Conservation (phyloP, 345 rosid genomes). For the Streptanthus diversifolius region DNA sequence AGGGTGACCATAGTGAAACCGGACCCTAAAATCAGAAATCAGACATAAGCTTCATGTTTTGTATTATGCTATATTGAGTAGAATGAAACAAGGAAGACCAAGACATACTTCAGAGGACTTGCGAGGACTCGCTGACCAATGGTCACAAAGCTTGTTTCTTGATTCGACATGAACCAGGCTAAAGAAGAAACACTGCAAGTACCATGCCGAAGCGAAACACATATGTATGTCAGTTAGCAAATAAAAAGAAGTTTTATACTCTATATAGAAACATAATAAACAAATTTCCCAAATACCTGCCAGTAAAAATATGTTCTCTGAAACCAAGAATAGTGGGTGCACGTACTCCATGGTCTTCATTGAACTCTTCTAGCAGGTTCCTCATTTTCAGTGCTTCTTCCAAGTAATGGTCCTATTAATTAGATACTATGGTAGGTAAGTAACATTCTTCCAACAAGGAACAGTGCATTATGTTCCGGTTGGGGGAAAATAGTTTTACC, state of each 20-base stretch:
- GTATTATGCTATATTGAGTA: too few species aligned
- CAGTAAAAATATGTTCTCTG: slow-evolving; percentile 98
- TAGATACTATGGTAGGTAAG: too few species aligned
- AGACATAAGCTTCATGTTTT: too few species aligned
- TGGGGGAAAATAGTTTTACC: too few species aligned
- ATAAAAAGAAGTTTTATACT: too few species aligned
- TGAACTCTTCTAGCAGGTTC: slow-evolving; percentile 88
- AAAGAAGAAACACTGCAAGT: slow-evolving; percentile 91
- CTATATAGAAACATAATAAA: too few species aligned
- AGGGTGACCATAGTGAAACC: slow-evolving; percentile 99
- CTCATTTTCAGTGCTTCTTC: slow-evolving; percentile 99
- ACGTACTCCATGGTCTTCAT: slow-evolving; percentile 88
- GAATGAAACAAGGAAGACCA: background rate
- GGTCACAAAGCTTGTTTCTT: slow-evolving; percentile 98
- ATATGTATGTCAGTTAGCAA: too few species aligned
- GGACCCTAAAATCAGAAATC: too few species aligned
- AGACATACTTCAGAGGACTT: slow-evolving; percentile 83
- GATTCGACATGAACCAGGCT: slow-evolving; percentile 99
- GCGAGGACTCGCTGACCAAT: slow-evolving; percentile 97
- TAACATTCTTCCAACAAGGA: too few species aligned
- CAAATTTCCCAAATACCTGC: too few species aligned
- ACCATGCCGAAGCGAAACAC: too few species aligned
- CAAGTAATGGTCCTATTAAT: slow-evolving; percentile 96
- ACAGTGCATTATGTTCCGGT: too few species aligned
- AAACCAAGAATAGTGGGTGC: slow-evolving; percentile 93